A percentile compares a stretch with the other conserved stretches of the same genome.
phyloP scores from a whole-genome alignment of 148 eudicot species.

The Rhododendron molle region DNA sequence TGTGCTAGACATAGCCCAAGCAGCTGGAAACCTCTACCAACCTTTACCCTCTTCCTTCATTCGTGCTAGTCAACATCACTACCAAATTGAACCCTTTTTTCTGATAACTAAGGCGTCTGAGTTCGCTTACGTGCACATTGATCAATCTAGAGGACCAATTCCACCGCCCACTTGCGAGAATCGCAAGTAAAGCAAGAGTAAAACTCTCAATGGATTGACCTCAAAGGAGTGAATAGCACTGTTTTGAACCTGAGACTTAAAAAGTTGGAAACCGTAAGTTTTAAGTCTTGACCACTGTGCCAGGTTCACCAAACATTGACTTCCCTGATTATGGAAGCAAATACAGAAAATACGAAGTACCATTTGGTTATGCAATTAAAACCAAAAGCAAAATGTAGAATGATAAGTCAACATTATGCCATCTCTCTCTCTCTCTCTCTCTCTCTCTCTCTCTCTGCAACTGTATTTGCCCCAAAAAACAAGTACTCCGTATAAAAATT shows the following conservation, averaged over 20 bases:
- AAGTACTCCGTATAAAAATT: no score
- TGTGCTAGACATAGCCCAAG: neutral
- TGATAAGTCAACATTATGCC: no score
- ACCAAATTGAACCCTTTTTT: neutral
- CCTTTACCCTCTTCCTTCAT: neutral
- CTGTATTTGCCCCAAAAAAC: no score
- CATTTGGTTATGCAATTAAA: neutral
- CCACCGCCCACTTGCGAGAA: neutral
- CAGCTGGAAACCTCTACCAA: neutral
- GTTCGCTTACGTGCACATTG: no score
- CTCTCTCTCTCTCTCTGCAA: no score
- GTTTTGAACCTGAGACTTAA: neutral
- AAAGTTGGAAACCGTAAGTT: neutral
- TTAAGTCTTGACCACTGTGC: neutral
- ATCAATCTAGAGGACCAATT: neutral
- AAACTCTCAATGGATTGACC: neutral
- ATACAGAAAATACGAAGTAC: neutral
- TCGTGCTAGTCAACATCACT: neutral
- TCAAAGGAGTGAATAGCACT: neutral
- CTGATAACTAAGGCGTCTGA: no score
- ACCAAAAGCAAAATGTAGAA: neutral
- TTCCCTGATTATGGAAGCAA: neutral
- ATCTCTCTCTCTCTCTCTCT: no score
- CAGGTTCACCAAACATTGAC: neutral
- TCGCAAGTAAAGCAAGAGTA: neutral